A percentile compares a stretch with the other conserved stretches of the same genome.
These are phyloP conservation scores for Aurantiochytrium sp. DNA, from an alignment of 108 stramenopile species.

Conservation along the genomic window DNA sequence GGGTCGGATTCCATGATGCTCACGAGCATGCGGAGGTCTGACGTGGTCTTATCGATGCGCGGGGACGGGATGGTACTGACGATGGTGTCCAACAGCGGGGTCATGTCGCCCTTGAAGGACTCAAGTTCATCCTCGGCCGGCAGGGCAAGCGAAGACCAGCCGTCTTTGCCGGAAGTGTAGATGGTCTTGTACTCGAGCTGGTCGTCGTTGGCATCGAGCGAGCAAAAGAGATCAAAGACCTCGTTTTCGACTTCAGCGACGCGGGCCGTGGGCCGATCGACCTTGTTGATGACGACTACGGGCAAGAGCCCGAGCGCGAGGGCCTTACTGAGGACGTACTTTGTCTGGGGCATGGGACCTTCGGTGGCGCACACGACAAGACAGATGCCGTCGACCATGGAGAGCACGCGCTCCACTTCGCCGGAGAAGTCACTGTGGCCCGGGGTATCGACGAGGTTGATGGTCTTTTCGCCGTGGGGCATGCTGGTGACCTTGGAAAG, in stretches of 20 bases:
- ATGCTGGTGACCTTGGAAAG: constrained; percentile 93
- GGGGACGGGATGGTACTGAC: constrained; percentile 64
- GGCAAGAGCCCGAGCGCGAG: constrained; percentile 77
- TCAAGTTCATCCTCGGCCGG: constrained; percentile 62
- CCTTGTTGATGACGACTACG: constrained; percentile 97
- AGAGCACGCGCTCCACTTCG: constrained; percentile 93
- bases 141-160: constrained; percentile 72
- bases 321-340: constrained; percentile 96
- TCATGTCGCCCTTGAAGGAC: constrained; percentile 68
- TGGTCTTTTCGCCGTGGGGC: constrained; percentile 76
- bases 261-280: constrained; percentile 89
- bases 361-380: constrained; percentile 94
- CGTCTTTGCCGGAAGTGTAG: constrained; percentile 85
- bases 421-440: constrained; percentile 99
- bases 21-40: constrained; percentile 58
- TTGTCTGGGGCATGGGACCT: constrained; percentile 96
- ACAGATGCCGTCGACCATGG: constrained; percentile 95
- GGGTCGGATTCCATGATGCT: constrained; percentile 74
- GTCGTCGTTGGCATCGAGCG: constrained; percentile 85
- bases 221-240: constrained; percentile 94
- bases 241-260: constrained; percentile 95
- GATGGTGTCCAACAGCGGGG: constrained; percentile 82
- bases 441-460: constrained; percentile 98
- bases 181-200: constrained; percentile 95
- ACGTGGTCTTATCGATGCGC: constrained; percentile 49